A percentile compares a stretch with the other conserved stretches of the same genome.
These are phyloP conservation scores for Jasminum sambac DNA, from an alignment of 257 asterid genomes.

Conservation along the genomic window DNA sequence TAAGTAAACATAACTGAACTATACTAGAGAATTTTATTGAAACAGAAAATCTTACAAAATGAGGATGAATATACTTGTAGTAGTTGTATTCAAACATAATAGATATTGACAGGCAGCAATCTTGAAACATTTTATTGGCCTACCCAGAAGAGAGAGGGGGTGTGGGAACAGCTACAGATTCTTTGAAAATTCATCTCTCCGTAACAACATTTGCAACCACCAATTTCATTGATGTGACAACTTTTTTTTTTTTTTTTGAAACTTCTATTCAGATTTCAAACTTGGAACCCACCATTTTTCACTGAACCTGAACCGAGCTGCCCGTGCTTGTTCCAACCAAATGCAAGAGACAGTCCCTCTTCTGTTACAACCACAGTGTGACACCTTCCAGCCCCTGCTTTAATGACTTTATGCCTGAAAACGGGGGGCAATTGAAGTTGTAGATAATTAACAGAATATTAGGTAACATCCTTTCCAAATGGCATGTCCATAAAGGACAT, in stretches of 20 bases:
- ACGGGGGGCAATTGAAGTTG: neutral
- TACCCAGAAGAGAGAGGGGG: too few species aligned
- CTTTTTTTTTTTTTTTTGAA: too few species aligned
- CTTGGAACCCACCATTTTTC: conserved; percentile 61
- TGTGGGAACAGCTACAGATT: too few species aligned
- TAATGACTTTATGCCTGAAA: conserved; percentile 65
- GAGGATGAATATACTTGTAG: neutral
- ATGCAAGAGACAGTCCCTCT: conserved; percentile 72
- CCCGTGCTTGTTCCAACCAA: conserved; percentile 98
- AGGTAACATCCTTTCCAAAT: neutral
- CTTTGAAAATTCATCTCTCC: too few species aligned
- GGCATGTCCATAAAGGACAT: neutral
- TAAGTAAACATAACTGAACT: neutral
- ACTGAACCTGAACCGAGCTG: conserved; percentile 86
- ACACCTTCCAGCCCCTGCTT: conserved; percentile 81
- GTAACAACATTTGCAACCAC: too few species aligned
- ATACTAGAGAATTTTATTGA: neutral
- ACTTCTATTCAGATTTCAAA: neutral
- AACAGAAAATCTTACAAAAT: neutral
- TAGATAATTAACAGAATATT: conserved; percentile 10
- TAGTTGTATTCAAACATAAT: neutral
- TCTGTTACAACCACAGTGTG: conserved; percentile 89
- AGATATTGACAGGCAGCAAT: too few species aligned
- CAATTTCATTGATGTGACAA: too few species aligned
- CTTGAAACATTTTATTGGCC: too few species aligned